Conservation (phyloP, 768 basidiomycete species). For the Suillus variegatus region DNA sequence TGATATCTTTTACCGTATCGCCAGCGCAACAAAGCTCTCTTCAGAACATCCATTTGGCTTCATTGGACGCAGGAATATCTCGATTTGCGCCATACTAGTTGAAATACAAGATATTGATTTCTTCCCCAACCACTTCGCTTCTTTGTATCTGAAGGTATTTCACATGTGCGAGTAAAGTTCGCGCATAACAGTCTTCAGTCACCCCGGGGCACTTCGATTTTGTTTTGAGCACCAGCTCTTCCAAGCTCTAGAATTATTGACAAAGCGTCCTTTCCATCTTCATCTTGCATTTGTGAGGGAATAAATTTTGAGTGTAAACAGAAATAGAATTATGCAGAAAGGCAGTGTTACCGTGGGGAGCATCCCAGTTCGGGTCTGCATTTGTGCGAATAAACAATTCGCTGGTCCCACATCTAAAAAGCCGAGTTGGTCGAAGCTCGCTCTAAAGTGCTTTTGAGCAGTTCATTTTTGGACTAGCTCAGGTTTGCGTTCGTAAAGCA, state of each 20-base stretch:
- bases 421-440: no score
- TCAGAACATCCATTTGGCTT: neutral
- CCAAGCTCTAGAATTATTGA: neutral
- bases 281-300: neutral
- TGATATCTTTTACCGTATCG: neutral
- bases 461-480: no score
- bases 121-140: neutral
- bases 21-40: neutral
- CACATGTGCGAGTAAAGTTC: neutral
- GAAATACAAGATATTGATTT: neutral
- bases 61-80: neutral
- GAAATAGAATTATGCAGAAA: neutral
- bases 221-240: neutral
- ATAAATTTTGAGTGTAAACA: neutral
- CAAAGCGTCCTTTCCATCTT: neutral
- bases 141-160: neutral
- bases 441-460: no score
- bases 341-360: neutral
- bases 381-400: neutral
- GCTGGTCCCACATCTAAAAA: no score
- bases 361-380: neutral
- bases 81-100: neutral
- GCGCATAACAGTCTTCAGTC: neutral
- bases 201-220: neutral
- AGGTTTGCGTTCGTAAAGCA: no score